Percentiles rank a stretch among this genome's conserved stretches.
These are phyloP conservation scores for Osmanthus fragrans DNA, from an alignment of 257 asterid species.

Conservation along the genomic window DNA sequence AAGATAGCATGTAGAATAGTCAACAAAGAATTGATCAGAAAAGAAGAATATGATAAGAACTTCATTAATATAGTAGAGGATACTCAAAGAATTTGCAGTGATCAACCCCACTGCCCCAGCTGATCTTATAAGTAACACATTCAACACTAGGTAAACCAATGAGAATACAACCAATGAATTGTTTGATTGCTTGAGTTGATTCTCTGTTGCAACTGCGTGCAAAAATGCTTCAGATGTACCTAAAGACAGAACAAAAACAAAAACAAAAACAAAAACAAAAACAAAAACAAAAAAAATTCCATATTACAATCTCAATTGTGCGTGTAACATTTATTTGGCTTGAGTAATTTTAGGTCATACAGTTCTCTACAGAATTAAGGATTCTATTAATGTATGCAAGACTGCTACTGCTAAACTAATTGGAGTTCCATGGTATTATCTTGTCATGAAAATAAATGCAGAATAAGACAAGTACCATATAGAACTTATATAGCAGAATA, in stretches of 20 bases:
- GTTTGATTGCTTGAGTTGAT: slow-evolving; percentile 73
- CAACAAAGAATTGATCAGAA: not conserved
- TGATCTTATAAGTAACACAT: slow-evolving; percentile 70
- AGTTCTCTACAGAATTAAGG: not conserved
- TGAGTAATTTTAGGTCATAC: not conserved
- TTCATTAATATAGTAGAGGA: slow-evolving; percentile 40
- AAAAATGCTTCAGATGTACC: slow-evolving; percentile 97
- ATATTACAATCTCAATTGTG: slow-evolving; percentile 1
- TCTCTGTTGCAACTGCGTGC: slow-evolving; percentile 93
- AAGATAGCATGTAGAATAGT: not conserved
- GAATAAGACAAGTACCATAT: not conserved
- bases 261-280: not conserved
- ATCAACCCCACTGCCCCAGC: slow-evolving; percentile 92
- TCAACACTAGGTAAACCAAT: slow-evolving; percentile 61
- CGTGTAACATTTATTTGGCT: not conserved
- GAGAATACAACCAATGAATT: slow-evolving; percentile 78
- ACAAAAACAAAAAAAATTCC: not conserved
- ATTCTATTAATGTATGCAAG: not conserved
- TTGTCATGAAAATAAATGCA: not conserved
- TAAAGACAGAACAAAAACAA: slow-evolving; percentile 27
- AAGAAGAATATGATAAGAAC: not conserved
- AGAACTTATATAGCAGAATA: not conserved
- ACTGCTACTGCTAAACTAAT: slow-evolving; percentile 1
- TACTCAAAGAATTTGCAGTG: slow-evolving; percentile 91
- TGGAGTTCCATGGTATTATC: not conserved